These are phyloP conservation scores for Colletotrichum spaethianum DNA, from an alignment of 2,329 filamentous ascomycete genomes.

Conservation along the genomic window DNA sequence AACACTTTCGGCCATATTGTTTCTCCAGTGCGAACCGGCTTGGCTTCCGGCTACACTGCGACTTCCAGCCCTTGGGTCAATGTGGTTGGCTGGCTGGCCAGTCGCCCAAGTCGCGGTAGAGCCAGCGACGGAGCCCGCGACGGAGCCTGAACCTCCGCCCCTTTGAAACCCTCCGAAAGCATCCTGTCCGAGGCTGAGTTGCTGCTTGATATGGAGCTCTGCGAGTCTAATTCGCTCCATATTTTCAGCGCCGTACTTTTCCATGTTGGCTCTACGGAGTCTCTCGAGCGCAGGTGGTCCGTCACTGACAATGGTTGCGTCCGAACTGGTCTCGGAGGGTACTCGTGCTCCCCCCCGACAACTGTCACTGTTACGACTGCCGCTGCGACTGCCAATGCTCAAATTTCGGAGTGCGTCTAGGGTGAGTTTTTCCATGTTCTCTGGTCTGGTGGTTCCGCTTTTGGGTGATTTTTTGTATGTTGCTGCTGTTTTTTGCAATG, in stretches of 20 bases:
- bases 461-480: too few species aligned
- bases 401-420: not conserved
- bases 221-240: not conserved
- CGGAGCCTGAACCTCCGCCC: not conserved
- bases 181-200: not conserved
- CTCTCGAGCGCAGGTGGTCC: slow-evolving; percentile 8
- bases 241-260: not conserved
- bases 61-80: not conserved
- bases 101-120: not conserved
- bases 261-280: not conserved
- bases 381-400: not conserved
- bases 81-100: not conserved
- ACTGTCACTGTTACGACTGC: not conserved
- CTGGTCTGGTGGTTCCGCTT: too few species aligned
- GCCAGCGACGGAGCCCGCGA: not conserved
- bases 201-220: not conserved
- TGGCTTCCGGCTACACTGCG: not conserved
- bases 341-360: not conserved
- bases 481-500: too few species aligned
- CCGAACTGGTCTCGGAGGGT: not conserved
- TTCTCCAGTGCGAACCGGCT: not conserved
- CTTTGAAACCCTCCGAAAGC: not conserved
- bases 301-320: not conserved
- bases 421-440: not conserved
- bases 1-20: not conserved